phyloP scores from a whole-genome alignment of 139 green algal species.

The Marvania coccoides region DNA sequence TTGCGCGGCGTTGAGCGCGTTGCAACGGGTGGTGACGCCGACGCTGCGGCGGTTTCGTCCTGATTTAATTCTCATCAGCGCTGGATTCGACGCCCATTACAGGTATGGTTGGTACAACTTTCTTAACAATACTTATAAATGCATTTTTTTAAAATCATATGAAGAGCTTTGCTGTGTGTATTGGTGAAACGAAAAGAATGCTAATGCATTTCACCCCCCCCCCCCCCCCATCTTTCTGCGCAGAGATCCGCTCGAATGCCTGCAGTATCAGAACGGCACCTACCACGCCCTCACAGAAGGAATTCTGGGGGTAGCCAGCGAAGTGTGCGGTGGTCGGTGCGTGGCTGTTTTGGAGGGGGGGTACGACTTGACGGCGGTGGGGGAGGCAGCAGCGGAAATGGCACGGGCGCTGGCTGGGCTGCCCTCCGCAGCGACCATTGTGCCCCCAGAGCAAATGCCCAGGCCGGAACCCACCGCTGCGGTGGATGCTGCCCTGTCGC shows the following conservation, averaged over 20 bases:
- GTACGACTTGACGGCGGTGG: slow-evolving; percentile 60
- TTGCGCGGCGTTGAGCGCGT: slow-evolving; percentile 35
- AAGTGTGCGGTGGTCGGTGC: slow-evolving; percentile 58
- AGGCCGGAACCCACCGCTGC: slow-evolving; percentile 29
- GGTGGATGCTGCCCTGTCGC: slow-evolving; percentile 13
- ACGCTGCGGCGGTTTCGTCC: slow-evolving; percentile 62
- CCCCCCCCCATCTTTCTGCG: no score
- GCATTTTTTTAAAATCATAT: no score
- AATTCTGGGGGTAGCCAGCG: slow-evolving; percentile 31
- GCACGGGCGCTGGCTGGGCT: slow-evolving; percentile 46
- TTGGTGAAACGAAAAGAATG: no score
- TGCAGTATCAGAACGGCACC: slow-evolving; percentile 63
- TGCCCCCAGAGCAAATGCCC: neutral
- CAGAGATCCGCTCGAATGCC: slow-evolving; percentile 72
- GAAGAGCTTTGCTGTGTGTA: no score
- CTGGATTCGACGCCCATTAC: slow-evolving; percentile 85
- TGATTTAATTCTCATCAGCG: slow-evolving; percentile 77
- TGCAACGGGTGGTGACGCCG: slow-evolving; percentile 55
- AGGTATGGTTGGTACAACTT: no score
- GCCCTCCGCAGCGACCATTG: neutral
- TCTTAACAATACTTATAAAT: no score
- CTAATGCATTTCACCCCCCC: no score
- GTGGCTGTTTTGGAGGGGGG: slow-evolving; percentile 82
- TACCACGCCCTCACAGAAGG: slow-evolving; percentile 56
- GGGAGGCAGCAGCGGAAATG: slow-evolving; percentile 58